These are phyloP conservation scores for Mortierella antarctica DNA, from an alignment of 192 early-diverging fungal species.

Conservation along the genomic window DNA sequence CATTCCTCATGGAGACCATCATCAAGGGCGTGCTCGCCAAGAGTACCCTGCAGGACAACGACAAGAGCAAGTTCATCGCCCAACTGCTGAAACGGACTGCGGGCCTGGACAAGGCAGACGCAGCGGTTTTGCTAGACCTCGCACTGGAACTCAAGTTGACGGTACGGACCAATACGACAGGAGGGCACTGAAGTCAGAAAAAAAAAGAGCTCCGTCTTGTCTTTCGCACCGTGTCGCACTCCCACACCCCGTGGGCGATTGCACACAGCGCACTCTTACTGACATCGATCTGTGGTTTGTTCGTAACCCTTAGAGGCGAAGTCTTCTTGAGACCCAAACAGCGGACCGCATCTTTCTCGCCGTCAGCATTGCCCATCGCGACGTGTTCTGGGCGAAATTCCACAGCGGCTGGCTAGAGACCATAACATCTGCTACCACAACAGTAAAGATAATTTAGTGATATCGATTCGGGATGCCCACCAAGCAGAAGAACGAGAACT, in stretches of 20 bases:
- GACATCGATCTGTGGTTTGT: too few relatives aligned
- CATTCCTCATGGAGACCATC: constrained; percentile 30
- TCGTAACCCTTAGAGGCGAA: constrained; percentile 2
- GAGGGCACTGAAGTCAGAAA: neutral
- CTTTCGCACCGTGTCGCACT: too few relatives aligned
- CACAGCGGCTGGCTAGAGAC: constrained; percentile 20
- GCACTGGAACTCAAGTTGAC: constrained; percentile 17
- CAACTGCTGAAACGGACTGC: constrained; percentile 12
- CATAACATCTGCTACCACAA: neutral
- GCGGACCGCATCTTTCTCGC: constrained; percentile 30
- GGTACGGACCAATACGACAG: neutral
- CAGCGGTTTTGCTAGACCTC: constrained; percentile 23
- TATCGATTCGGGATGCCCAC: neutral
- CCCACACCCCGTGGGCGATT: too few relatives aligned
- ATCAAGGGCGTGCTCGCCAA: constrained; percentile 30
- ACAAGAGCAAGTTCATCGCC: constrained; percentile 18
- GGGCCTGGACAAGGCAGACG: constrained; percentile 12
- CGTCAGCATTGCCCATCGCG: constrained; percentile 15
- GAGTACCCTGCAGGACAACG: constrained; percentile 9
- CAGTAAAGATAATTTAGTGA: constrained; percentile 4
- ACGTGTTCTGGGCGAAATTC: constrained; percentile 23
- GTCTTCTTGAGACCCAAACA: constrained; percentile 4
- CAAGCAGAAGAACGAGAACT: neutral
- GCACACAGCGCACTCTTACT: neutral
- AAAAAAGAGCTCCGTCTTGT: too few relatives aligned